phyloP scores from a whole-genome alignment of 1,284 basidiomycete genomes.

The Cerioporus squamosus region DNA sequence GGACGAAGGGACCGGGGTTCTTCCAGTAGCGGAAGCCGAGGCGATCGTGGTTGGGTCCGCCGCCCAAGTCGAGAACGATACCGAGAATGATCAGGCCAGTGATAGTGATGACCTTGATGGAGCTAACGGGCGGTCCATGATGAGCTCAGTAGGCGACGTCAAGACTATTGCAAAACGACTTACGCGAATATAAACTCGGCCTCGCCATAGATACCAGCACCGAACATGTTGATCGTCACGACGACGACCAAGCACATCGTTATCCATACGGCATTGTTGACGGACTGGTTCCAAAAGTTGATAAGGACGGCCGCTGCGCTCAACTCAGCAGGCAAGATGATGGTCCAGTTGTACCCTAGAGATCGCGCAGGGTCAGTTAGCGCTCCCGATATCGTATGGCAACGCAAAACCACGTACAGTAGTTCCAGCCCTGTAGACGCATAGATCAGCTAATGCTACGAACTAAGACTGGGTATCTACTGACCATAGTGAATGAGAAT shows the following conservation, averaged over 20 bases:
- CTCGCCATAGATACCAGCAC: conserved; percentile 52
- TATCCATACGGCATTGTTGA: conserved; percentile 68
- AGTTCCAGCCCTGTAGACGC: conserved; percentile 60
- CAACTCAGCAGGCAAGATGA: conserved; percentile 63
- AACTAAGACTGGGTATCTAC: background rate
- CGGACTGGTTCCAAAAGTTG: conserved; percentile 58
- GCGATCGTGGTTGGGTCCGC: conserved; percentile 56
- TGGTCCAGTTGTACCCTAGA: conserved; percentile 56
- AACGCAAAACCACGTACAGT: conserved; percentile 41
- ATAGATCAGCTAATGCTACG: background rate
- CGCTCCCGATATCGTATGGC: background rate
- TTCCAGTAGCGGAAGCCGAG: conserved; percentile 57
- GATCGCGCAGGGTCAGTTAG: background rate
- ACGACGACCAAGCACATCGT: conserved; percentile 65
- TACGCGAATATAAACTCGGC: conserved; percentile 59
- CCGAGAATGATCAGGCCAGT: conserved; percentile 56
- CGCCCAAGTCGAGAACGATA: conserved; percentile 63
- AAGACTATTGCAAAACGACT: conserved; percentile 21
- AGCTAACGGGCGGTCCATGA: conserved; percentile 31
- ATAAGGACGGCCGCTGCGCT: conserved; percentile 69
- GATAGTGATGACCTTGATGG: conserved; percentile 65
- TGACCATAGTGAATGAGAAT: conserved; percentile 63
- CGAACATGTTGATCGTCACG: conserved; percentile 69
- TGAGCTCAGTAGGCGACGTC: too few species aligned
- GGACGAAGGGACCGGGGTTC: conserved; percentile 59